Conservation (phyloP, 345 rosid genomes). For the Anastatica hierochuntica region DNA sequence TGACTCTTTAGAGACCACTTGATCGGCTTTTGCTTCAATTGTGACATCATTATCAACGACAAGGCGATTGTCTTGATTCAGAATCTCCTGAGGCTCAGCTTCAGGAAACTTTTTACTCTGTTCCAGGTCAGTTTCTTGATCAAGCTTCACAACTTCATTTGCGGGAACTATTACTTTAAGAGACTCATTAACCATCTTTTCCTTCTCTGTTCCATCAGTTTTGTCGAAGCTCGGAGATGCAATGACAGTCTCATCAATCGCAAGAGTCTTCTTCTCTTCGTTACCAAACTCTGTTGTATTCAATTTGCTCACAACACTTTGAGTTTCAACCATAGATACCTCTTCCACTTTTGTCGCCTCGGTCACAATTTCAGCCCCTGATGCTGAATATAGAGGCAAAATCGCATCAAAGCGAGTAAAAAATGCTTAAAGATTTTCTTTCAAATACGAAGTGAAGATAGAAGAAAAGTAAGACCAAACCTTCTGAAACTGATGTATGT, state of each 20-base stretch:
- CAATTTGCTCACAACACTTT: not conserved
- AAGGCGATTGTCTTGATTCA: not conserved
- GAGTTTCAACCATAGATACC: not conserved
- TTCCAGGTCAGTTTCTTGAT: slow-evolving; percentile 2
- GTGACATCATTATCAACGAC: not conserved
- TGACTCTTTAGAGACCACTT: not conserved
- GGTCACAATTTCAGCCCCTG: slow-evolving; percentile 7
- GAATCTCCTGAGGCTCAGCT: not conserved
- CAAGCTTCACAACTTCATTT: slow-evolving; percentile 4
- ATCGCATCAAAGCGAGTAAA: not conserved
- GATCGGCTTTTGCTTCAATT: not conserved
- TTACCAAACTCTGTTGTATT: not conserved
- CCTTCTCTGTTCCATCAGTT: not conserved
- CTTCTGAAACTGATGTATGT: slow-evolving; percentile 5
- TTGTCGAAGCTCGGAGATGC: not conserved
- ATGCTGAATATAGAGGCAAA: not conserved
- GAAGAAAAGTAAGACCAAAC: not conserved
- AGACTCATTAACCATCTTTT: not conserved
- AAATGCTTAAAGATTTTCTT: not conserved
- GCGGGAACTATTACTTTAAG: not conserved
- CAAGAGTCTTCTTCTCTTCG: slow-evolving; percentile 5
- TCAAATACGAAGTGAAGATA: not conserved
- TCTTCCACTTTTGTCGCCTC: not conserved
- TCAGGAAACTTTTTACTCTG: not conserved
- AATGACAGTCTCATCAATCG: slow-evolving; percentile 3